Conservation (phyloP, 2,329 filamentous ascomycete genomes). For the Phyllosticta capitalensis region DNA sequence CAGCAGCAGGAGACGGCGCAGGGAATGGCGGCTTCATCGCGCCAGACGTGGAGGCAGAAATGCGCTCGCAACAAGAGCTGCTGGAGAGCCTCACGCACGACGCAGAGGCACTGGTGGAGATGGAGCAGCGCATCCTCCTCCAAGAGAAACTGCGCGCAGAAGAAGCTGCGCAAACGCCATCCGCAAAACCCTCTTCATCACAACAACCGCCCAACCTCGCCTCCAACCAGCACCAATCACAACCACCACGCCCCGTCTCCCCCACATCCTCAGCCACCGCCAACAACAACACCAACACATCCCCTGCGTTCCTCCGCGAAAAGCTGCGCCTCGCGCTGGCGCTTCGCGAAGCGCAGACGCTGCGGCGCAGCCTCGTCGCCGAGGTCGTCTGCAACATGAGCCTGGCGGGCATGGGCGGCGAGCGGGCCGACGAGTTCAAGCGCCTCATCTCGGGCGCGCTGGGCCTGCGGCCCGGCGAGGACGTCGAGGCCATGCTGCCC, state of each 20-base stretch:
- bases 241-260: constrained; percentile 26
- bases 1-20: constrained; percentile 20
- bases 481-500: constrained; percentile 52
- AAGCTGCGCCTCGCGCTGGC: constrained; percentile 50
- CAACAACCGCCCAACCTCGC: constrained; percentile 24
- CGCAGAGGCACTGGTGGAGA: constrained; percentile 34
- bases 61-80: constrained; percentile 26
- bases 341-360: constrained; percentile 46
- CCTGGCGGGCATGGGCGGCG: constrained; percentile 55
- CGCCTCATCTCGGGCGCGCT: constrained; percentile 59
- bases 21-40: constrained; percentile 17
- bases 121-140: constrained; percentile 35
- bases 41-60: constrained; percentile 38
- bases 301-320: constrained; percentile 23
- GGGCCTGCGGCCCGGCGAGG: constrained; percentile 54
- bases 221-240: constrained; percentile 11
- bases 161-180: background rate
- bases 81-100: constrained; percentile 29
- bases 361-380: constrained; percentile 53
- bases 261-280: constrained; percentile 24
- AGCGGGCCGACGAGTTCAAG: constrained; percentile 65
- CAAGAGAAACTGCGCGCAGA: constrained; percentile 10
- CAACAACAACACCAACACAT: constrained; percentile 27
- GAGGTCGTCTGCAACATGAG: constrained; percentile 62
- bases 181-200: constrained; percentile 1